Evolutionary conservation across 2,329 filamentous ascomycete genomes (phyloP).

Genomic region (Colletotrichum horii): DNA sequence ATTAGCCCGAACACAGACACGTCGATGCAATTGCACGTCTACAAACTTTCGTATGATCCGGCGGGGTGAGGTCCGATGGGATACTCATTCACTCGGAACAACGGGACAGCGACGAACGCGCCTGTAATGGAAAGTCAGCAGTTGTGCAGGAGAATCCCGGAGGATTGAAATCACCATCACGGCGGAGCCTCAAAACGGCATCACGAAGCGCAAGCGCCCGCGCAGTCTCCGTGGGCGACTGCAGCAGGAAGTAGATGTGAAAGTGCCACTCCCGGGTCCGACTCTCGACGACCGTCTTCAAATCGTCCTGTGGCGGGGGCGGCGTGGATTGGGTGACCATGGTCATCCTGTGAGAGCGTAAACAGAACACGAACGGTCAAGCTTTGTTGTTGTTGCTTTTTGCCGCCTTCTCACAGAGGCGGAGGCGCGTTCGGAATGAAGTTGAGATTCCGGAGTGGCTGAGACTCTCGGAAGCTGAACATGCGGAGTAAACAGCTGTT

Average conservation of each 20-base stretch:
- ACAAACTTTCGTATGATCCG: conserved; percentile 38
- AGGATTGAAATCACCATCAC: conserved; percentile 28
- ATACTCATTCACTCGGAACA: conserved; percentile 35
- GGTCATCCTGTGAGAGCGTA: neutral
- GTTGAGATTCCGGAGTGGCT: neutral
- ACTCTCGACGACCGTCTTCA: conserved; percentile 32
- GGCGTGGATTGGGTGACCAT: conserved; percentile 21
- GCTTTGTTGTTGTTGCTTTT: neutral
- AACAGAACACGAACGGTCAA: neutral
- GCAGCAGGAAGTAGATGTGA: conserved; percentile 37
- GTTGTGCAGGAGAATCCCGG: accelerated
- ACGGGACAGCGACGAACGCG: conserved; percentile 37
- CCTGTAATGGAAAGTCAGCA: conserved; percentile 22
- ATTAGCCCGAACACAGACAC: neutral
- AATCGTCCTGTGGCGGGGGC: conserved; percentile 28
- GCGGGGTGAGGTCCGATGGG: conserved; percentile 38
- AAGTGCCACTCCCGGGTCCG: conserved; percentile 38
- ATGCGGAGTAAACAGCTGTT: neutral
- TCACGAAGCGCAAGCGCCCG: conserved; percentile 37
- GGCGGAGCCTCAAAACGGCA: conserved; percentile 34
- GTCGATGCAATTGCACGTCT: neutral
- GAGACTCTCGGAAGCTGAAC: neutral
- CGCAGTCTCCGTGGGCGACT: conserved; percentile 34
- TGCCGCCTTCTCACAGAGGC: neutral
- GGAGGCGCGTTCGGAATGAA: neutral